Conservation (phyloP, 1,139 yeast genomes). For the Suhomyces kunorum region DNA sequence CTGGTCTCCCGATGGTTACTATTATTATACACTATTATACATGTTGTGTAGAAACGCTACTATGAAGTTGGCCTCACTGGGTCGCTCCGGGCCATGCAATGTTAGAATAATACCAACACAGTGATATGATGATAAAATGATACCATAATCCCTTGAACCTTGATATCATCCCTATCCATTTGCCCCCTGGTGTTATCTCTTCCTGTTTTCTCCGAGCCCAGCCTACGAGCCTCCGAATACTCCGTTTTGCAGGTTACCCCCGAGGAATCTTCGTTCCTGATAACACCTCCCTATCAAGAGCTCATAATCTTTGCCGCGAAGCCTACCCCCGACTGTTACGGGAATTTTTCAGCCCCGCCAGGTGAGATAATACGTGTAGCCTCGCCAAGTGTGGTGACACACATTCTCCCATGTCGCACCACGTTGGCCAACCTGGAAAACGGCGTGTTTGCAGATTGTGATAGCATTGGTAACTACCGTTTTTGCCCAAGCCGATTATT, state of each 20-base stretch:
- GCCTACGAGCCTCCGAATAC: neutral
- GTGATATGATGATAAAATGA: too few species aligned
- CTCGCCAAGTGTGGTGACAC: too few species aligned
- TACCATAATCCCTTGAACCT: too few species aligned
- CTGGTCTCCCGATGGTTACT: constrained; percentile 1
- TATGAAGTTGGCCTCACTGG: too few species aligned
- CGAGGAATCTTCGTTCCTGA: neutral
- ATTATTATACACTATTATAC: neutral
- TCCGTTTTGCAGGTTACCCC: constrained; percentile 5
- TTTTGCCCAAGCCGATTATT: too few species aligned
- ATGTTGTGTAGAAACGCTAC: neutral
- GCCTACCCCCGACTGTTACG: too few species aligned
- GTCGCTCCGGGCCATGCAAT: too few species aligned
- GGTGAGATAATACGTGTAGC: too few species aligned
- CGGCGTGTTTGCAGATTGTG: neutral
- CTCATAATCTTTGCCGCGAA: constrained; percentile 8
- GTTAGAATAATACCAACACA: too few species aligned
- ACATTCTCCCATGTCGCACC: neutral
- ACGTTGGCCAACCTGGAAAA: neutral
- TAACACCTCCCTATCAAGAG: constrained; percentile 1
- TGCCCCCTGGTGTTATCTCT: too few species aligned
- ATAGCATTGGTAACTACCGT: too few species aligned
- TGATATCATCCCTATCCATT: neutral
- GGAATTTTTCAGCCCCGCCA: too few species aligned
- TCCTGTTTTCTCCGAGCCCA: neutral